Evolutionary conservation across 139 green algal genomes (phyloP).

Genomic region (Coelastrella sp.): DNA sequence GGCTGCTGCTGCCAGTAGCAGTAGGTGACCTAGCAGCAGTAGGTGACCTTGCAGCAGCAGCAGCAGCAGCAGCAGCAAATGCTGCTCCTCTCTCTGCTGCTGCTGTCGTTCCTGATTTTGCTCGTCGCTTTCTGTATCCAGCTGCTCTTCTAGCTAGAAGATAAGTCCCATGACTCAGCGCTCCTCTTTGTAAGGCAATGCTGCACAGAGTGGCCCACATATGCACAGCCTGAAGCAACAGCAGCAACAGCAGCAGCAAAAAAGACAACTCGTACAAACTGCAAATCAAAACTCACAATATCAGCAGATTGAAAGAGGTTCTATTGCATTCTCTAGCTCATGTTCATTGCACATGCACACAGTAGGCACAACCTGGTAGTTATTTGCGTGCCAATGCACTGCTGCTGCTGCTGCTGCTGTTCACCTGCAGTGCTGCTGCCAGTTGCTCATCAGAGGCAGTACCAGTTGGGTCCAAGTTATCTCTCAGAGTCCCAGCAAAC

Average conservation of each 20-base stretch:
- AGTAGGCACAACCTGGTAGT: too few relatives aligned
- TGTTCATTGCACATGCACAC: too few relatives aligned
- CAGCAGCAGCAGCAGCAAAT: constrained; percentile 44
- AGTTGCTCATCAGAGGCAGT: constrained; percentile 49
- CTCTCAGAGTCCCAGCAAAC: constrained; percentile 72
- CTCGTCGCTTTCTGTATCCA: background rate
- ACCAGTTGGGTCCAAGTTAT: constrained; percentile 78
- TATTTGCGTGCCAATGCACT: too few relatives aligned
- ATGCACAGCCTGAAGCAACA: constrained; percentile 34
- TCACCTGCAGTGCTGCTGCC: constrained; percentile 39
- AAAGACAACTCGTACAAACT: too few relatives aligned
- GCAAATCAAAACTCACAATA: background rate
- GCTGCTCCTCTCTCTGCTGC: background rate
- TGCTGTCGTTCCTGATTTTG: too few relatives aligned
- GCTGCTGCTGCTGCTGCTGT: too few relatives aligned
- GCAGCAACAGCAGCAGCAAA: constrained; percentile 13
- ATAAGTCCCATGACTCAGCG: background rate
- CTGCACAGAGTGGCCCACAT: constrained; percentile 54
- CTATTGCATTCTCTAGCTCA: too few relatives aligned
- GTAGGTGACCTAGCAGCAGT: background rate
- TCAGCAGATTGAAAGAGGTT: background rate
- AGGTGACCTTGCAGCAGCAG: background rate
- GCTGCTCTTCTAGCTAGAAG: background rate
- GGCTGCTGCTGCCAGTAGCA: background rate
- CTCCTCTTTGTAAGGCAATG: background rate